Evolutionary conservation across 1,139 yeast genomes (phyloP).

Genomic region (Hemisphaericaspora subhashii): DNA sequence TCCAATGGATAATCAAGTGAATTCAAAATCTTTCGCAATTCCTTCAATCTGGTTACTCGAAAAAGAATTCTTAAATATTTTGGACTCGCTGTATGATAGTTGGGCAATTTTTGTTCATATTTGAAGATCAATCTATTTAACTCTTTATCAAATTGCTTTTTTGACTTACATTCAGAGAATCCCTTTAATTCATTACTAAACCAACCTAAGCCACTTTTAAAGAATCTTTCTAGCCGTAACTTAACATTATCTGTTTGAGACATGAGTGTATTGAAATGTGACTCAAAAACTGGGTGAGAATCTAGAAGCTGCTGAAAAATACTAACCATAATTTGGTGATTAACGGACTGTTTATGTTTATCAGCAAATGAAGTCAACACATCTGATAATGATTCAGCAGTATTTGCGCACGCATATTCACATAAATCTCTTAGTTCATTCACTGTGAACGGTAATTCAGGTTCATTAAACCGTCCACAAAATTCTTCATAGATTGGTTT

Average conservation of each 20-base stretch:
- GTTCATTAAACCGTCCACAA: conserved; percentile 3
- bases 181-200: conserved; percentile 26
- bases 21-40: conserved; percentile 6
- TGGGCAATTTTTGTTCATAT: conserved; percentile 9
- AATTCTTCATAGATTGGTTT: neutral
- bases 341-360: neutral
- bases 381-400: neutral
- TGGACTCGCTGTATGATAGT: conserved; percentile 23
- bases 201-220: conserved; percentile 22
- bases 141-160: neutral
- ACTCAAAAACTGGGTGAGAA: conserved; percentile 6
- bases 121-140: conserved; percentile 20
- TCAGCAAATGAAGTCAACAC: neutral
- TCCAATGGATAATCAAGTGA: conserved; percentile 14
- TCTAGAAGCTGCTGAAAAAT: neutral
- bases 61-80: conserved; percentile 19
- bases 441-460: conserved; percentile 7
- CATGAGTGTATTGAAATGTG: neutral
- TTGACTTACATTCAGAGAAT: conserved; percentile 18
- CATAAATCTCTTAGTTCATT: neutral
- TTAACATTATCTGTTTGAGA: neutral
- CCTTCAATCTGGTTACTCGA: conserved; percentile 8
- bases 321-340: neutral
- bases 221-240: conserved; percentile 1
- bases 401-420: neutral